Percentiles rank a stretch among this genome's conserved stretches.
These are phyloP conservation scores for Marvania coccoides DNA, from an alignment of 139 green algal genomes.

Conservation along the genomic window DNA sequence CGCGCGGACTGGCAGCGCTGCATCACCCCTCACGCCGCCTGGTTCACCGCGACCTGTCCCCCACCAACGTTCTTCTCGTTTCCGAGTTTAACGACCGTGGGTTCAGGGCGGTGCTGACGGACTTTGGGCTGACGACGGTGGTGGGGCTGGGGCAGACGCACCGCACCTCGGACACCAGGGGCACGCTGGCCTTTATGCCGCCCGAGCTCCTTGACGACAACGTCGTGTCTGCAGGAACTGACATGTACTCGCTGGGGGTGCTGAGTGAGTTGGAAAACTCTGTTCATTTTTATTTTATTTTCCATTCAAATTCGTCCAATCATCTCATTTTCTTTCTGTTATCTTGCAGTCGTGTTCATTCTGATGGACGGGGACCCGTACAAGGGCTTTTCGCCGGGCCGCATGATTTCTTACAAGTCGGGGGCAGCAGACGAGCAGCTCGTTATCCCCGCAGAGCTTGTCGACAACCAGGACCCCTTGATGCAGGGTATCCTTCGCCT, in stretches of 20 bases:
- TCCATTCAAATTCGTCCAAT: no score
- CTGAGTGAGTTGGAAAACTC: neutral
- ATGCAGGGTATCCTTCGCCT: neutral
- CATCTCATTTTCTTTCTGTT: no score
- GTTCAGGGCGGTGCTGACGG: constrained; percentile 15
- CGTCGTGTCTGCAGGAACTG: constrained; percentile 4
- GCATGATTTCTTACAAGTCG: neutral
- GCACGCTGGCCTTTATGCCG: constrained; percentile 2
- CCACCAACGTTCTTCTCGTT: constrained; percentile 16
- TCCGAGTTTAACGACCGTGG: neutral
- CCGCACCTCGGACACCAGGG: constrained; percentile 6
- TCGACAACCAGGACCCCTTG: neutral
- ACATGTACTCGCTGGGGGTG: constrained; percentile 26
- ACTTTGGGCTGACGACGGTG: constrained; percentile 18
- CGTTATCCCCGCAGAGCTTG: neutral
- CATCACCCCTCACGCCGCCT: constrained; percentile 4
- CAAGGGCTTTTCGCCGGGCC: neutral
- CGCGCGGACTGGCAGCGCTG: constrained; percentile 8
- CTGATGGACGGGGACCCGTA: neutral
- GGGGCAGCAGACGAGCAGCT: neutral
- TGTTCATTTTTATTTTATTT: no score
- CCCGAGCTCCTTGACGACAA: constrained; percentile 1
- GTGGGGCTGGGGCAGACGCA: neutral
- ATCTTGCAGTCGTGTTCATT: neutral
- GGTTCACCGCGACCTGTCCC: constrained; percentile 19